Base-by-base conservation (phyloP, 192 early-diverging fungal genomes). In the Spizellomyces punctatus region DNA sequence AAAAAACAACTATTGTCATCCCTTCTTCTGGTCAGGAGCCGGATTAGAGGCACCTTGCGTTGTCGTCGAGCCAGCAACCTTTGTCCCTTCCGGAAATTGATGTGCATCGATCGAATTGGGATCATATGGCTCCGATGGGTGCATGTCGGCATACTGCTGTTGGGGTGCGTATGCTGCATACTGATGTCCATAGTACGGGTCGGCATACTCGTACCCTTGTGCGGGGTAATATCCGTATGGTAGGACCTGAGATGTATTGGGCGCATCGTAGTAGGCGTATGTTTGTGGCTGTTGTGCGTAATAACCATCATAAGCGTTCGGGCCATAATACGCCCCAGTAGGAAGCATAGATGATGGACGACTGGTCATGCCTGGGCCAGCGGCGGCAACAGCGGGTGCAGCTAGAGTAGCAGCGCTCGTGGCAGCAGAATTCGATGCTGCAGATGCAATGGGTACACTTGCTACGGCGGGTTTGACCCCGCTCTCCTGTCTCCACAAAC, bases 81-180 rank as follows among this genome's bases (percentile, higher is more conserved):
- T 61, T 17, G 59, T 42, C 14, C 59, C 59, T 14, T 16, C 36
- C 5, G 59, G 59, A 16, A 61, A 61, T 27, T 14, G 21, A 61
- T 61, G 21, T 61, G 14, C 59, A 41, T 41, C 59, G 36, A 61
- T 42, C 6, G 22, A 41, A 41, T 61, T 61, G 17, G 59, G 59
- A 10, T 61, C 59, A 61, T 61, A 41, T 56, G 5, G n/a, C 22
- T 56, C 54, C 27, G 27, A 36, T 36, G 27, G 1, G 27, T 36
- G 27, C 27, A 36, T 36, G 27, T 36, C 27, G 27, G 27, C 27
- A 56, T 56, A 56, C 54, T 56, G 54, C 54, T 56, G 54, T 56
- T 56, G 54, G 17, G 17, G 59, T 6, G 8, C 17, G 10, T 61
- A 61, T 14, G 59, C 59, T 42, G 59, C 22, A 41, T 61, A 61